Evolutionary conservation across 441 rosid genomes (phyloP).

Genomic region (Gossypium schwendimanii): DNA sequence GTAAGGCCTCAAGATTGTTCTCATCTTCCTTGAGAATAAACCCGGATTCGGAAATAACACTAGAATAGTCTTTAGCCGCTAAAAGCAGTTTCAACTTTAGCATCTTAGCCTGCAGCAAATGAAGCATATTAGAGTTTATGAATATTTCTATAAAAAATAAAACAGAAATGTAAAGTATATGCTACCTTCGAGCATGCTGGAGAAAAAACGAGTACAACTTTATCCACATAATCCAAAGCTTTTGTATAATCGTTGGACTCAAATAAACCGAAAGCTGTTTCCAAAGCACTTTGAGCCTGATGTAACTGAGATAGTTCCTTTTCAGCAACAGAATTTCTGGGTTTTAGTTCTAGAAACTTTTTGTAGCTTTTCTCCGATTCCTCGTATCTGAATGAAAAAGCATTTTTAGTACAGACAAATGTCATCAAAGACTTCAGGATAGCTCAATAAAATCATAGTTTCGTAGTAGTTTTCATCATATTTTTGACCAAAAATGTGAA

Average conservation of each 20-base stretch:
- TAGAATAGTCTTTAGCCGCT: constrained; percentile 70
- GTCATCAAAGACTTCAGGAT: not conserved
- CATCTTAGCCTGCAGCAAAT: constrained; percentile 63
- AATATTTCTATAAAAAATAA: not conserved
- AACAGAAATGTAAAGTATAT: not conserved
- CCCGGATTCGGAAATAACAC: constrained; percentile 76
- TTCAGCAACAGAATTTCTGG: constrained; percentile 61
- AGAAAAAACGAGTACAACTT: constrained; percentile 86
- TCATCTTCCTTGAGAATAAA: constrained; percentile 85
- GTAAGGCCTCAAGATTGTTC: constrained; percentile 75
- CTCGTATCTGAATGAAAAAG: constrained; percentile 58
- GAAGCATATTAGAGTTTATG: constrained; percentile 9
- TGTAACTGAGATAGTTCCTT: constrained; percentile 86
- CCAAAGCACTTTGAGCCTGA: constrained; percentile 80
- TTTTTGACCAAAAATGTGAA: not conserved
- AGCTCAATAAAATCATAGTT: not conserved
- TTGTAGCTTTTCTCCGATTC: constrained; percentile 72
- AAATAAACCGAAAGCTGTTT: constrained; percentile 52
- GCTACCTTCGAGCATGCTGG: constrained; percentile 82
- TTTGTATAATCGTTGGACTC: constrained; percentile 59
- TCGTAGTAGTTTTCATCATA: not conserved
- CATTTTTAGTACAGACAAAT: not conserved
- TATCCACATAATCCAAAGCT: constrained; percentile 72
- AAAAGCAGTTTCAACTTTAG: constrained; percentile 67
- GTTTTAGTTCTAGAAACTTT: constrained; percentile 58